Evolutionary conservation across 352 stramenopile species (phyloP).

Genomic region (Blastocystis sp.): DNA sequence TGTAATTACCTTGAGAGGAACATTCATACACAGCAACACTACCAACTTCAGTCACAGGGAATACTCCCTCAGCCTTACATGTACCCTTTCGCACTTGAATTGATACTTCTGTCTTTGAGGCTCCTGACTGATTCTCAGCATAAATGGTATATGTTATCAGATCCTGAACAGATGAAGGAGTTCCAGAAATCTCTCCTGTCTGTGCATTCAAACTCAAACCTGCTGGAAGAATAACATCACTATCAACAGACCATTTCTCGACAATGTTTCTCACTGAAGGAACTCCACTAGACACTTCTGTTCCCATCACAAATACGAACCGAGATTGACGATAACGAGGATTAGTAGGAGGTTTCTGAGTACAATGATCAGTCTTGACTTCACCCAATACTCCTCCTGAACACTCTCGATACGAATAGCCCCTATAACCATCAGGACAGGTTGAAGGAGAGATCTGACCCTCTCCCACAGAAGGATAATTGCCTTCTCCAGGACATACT

Average conservation of each 20-base stretch:
- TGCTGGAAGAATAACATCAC: not conserved
- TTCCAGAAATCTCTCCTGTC: constrained; percentile 28
- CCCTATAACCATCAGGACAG: not conserved
- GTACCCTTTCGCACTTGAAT: constrained; percentile 13
- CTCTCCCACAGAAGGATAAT: constrained; percentile 6
- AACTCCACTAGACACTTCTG: not conserved
- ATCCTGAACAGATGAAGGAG: not conserved
- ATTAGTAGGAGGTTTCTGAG: not conserved
- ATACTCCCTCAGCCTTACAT: constrained; percentile 5
- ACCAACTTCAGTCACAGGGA: constrained; percentile 8
- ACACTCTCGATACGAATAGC: constrained; percentile 35
- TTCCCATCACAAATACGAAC: not conserved
- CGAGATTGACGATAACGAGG: not conserved
- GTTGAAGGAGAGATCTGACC: constrained; percentile 34
- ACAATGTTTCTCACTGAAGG: not conserved
- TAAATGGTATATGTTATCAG: not conserved
- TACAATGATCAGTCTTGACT: not conserved
- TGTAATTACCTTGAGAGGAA: not conserved
- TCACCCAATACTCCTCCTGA: not conserved
- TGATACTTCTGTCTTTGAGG: not conserved
- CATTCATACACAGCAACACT: not conserved
- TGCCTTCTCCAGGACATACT: constrained; percentile 11
- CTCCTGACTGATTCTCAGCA: constrained; percentile 18
- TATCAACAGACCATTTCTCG: not conserved
- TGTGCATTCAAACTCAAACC: constrained; percentile 6